Percentiles rank a stretch among this genome's conserved stretches.
These are phyloP conservation scores for Paecilomyces sp. DNA, from an alignment of 2,329 filamentous ascomycete genomes.

Conservation along the genomic window DNA sequence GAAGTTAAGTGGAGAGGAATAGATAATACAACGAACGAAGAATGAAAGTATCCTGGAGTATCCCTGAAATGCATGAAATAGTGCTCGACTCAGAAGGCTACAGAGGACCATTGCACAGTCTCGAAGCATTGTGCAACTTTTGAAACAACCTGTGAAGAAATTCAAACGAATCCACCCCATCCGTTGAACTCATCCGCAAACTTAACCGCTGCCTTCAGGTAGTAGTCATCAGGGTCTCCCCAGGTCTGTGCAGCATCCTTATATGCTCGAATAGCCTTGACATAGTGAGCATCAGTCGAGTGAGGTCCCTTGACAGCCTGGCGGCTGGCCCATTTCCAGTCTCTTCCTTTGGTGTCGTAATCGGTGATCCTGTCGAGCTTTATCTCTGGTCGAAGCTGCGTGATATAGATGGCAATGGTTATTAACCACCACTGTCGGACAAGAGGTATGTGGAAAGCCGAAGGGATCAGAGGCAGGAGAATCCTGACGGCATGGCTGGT, in stretches of 20 bases:
- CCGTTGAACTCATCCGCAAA: constrained; percentile 52
- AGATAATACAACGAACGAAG: too few species aligned
- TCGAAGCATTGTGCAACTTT: not conserved
- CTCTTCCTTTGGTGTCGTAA: constrained; percentile 54
- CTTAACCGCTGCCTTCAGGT: constrained; percentile 44
- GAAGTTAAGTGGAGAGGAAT: too few species aligned
- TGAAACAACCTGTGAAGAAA: not conserved
- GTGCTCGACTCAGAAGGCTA: not conserved
- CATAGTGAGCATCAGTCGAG: constrained; percentile 70
- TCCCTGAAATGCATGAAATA: too few species aligned
- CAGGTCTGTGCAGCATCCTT: constrained; percentile 30
- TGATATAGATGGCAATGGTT: constrained; percentile 68
- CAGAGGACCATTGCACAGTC: not conserved
- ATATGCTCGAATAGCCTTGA: constrained; percentile 68
- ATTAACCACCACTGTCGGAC: constrained; percentile 88
- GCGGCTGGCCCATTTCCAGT: constrained; percentile 71
- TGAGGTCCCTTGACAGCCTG: constrained; percentile 62
- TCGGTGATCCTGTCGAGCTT: constrained; percentile 56
- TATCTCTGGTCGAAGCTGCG: constrained; percentile 65
- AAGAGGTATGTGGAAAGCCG: constrained; percentile 63
- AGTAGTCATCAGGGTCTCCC: constrained; percentile 39
- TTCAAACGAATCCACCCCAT: constrained; percentile 50
- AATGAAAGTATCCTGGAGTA: too few species aligned
- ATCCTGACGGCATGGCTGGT: constrained; percentile 84
- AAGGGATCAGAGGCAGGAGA: constrained; percentile 68